Conservation (phyloP, 805 yeast species). For the Candida maesae region DNA sequence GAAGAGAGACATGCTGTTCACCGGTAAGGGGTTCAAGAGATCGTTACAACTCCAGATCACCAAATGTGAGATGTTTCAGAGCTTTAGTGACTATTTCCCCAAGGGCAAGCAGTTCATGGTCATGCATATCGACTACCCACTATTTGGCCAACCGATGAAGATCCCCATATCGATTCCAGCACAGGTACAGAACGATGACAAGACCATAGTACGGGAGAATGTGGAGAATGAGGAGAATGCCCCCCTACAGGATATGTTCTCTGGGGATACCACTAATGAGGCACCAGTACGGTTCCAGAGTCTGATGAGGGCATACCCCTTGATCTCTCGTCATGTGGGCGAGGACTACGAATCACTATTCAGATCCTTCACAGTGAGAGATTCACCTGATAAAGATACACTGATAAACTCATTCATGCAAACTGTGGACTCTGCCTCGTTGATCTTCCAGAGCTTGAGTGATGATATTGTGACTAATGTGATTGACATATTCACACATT, state of each 20-base stretch:
- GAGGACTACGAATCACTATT: slow-evolving; percentile 38
- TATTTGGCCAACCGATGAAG: slow-evolving; percentile 37
- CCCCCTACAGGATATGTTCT: background rate
- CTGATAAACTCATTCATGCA: slow-evolving; percentile 27
- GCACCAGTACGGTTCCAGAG: slow-evolving; percentile 32
- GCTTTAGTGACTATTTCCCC: slow-evolving; percentile 56
- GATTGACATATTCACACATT: slow-evolving; percentile 30
- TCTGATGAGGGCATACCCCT: slow-evolving; percentile 37
- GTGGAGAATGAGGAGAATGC: background rate
- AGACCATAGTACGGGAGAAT: slow-evolving; percentile 1
- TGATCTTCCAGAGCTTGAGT: slow-evolving; percentile 26
- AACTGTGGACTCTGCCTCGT: slow-evolving; percentile 26
- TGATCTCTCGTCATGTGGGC: slow-evolving; percentile 35
- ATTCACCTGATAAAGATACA: slow-evolving; percentile 26
- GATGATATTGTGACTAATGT: slow-evolving; percentile 26
- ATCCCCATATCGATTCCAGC: slow-evolving; percentile 1
- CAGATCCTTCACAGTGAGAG: slow-evolving; percentile 34
- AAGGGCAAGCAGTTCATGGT: slow-evolving; percentile 53
- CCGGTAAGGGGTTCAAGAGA: slow-evolving; percentile 55
- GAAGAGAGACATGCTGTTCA: slow-evolving; percentile 49
- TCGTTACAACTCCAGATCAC: slow-evolving; percentile 42
- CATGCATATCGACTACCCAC: slow-evolving; percentile 52
- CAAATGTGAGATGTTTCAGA: slow-evolving; percentile 42
- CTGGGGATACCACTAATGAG: background rate
- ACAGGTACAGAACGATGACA: slow-evolving; percentile 7